Conservation (phyloP, 495 filamentous ascomycete species). For the Penicillium paxilli region DNA sequence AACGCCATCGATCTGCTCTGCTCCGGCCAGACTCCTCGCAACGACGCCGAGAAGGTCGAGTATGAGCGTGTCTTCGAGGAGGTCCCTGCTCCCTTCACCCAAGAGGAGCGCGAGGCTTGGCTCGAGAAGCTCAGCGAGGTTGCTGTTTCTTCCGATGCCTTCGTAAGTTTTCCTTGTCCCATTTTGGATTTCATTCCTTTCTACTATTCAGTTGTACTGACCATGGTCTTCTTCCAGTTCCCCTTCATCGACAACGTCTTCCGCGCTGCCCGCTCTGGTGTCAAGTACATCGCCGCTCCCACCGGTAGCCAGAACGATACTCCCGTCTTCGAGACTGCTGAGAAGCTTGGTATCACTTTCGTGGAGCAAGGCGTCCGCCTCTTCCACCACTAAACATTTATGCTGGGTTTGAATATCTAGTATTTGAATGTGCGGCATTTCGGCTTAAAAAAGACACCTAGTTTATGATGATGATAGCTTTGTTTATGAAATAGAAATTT, state of each 20-base stretch:
- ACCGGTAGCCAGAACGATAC: slow-evolving; percentile 90
- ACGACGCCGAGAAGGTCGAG: slow-evolving; percentile 74
- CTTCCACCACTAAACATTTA: slow-evolving; percentile 74
- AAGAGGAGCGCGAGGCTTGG: slow-evolving; percentile 83
- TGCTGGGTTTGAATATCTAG: not conserved
- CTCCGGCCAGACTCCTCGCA: slow-evolving; percentile 77
- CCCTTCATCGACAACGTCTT: slow-evolving; percentile 98
- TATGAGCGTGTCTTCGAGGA: slow-evolving; percentile 92
- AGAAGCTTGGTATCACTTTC: slow-evolving; percentile 88
- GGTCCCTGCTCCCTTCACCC: slow-evolving; percentile 80
- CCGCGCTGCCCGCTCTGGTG: slow-evolving; percentile 81
- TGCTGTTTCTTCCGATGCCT: slow-evolving; percentile 88
- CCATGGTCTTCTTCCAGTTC: slow-evolving; percentile 60
- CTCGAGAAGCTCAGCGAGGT: slow-evolving; percentile 76
- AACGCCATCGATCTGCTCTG: slow-evolving; percentile 96
- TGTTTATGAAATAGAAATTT: slow-evolving; percentile 29
- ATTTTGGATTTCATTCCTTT: not conserved
- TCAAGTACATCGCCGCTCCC: slow-evolving; percentile 93
- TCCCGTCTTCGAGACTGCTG: slow-evolving; percentile 86
- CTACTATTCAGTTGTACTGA: not conserved
- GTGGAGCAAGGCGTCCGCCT: slow-evolving; percentile 84
- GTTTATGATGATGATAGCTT: slow-evolving; percentile 33
- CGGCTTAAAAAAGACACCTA: slow-evolving; percentile 19
- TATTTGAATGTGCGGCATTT: not conserved
- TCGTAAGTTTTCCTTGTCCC: slow-evolving; percentile 61